These are phyloP conservation scores for Craspedostauros australis DNA, from an alignment of 108 stramenopile genomes.

Conservation along the genomic window DNA sequence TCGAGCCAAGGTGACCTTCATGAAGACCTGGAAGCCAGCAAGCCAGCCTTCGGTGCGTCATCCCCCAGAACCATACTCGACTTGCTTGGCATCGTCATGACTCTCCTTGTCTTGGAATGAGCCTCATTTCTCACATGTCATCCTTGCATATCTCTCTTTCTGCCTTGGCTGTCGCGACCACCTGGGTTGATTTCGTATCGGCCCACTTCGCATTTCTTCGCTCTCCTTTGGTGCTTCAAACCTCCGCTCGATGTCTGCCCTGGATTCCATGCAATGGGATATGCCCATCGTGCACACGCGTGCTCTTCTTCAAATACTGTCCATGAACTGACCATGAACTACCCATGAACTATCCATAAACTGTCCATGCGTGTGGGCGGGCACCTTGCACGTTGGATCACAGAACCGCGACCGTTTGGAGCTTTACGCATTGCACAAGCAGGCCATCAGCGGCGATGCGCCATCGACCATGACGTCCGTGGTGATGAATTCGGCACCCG, in stretches of 20 bases:
- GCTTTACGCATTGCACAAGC: conserved; percentile 88
- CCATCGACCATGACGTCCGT: conserved; percentile 30
- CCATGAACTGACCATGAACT: neutral
- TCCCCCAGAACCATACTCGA: neutral
- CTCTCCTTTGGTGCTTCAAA: neutral
- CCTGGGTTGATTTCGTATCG: too few species aligned
- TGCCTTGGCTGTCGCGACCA: neutral
- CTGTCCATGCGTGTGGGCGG: too few species aligned
- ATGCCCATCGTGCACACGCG: neutral
- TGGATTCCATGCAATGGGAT: neutral
- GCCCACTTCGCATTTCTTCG: neutral
- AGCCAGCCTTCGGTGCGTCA: conserved; percentile 71
- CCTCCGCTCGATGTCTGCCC: neutral
- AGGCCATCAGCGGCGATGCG: conserved; percentile 72
- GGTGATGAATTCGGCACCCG: conserved; percentile 47
- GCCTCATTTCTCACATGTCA: neutral
- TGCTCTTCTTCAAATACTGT: neutral
- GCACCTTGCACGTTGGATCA: neutral
- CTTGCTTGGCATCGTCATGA: neutral
- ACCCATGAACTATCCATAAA: conserved; percentile 1
- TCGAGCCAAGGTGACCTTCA: conserved; percentile 56
- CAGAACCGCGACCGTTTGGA: conserved; percentile 82
- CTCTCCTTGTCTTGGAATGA: neutral
- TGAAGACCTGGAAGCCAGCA: conserved; percentile 81
- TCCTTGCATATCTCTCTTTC: neutral